Conservation (phyloP, 2,329 filamentous ascomycete species). For the Septoria petroselini region DNA sequence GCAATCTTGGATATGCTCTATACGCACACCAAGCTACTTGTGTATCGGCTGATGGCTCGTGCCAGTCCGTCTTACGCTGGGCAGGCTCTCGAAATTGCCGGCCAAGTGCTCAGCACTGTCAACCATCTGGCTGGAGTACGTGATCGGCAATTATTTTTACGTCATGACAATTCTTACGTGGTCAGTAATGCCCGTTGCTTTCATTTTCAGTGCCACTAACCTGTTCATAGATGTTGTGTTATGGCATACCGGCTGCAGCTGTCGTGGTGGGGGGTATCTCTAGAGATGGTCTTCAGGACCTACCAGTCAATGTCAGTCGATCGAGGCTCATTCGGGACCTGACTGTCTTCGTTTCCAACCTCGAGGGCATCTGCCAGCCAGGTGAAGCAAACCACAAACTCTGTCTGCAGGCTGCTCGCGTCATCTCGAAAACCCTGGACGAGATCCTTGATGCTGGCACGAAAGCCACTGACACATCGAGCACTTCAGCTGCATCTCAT, state of each 20-base stretch:
- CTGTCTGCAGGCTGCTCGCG: conserved; percentile 23
- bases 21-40: conserved; percentile 18
- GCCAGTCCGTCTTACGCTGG: conserved; percentile 1
- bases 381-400: conserved; percentile 26
- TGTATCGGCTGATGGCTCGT: conserved; percentile 21
- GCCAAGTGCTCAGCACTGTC: conserved; percentile 17
- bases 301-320: conserved; percentile 16
- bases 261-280: conserved; percentile 20
- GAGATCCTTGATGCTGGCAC: conserved; percentile 20
- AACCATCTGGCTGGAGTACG: conserved; percentile 20
- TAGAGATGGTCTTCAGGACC: neutral
- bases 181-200: conserved; percentile 9
- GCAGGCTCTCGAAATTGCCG: conserved; percentile 13
- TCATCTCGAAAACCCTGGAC: conserved; percentile 22
- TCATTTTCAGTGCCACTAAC: neutral
- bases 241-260: conserved; percentile 22
- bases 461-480: neutral
- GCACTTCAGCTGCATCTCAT: too few relatives aligned
- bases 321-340: conserved; percentile 23
- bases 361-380: conserved; percentile 24
- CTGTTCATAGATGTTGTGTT: conserved; percentile 17
- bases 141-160: conserved; percentile 19
- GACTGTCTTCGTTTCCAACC: conserved; percentile 24
- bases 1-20: conserved; percentile 22
- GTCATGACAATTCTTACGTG: conserved; percentile 23